These are phyloP conservation scores for Cadophora malorum DNA, from an alignment of 2,329 filamentous ascomycete species.

Conservation along the genomic window DNA sequence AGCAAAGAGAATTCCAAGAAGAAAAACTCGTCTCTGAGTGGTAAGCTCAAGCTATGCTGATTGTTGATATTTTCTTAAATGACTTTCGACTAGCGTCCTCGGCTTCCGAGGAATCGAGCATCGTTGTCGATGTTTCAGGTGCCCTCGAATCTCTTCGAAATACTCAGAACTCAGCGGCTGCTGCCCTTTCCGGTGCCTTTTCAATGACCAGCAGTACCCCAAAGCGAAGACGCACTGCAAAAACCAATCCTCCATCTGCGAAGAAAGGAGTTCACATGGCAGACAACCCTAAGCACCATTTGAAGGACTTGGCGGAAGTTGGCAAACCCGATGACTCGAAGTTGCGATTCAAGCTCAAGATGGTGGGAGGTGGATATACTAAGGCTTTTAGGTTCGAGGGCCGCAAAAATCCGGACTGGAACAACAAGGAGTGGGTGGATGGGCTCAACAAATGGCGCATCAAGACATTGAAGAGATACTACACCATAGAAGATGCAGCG, in stretches of 20 bases:
- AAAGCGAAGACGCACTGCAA: not conserved
- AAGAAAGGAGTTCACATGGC: not conserved
- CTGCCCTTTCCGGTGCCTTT: not conserved
- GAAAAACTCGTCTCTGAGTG: not conserved
- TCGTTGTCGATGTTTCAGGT: not conserved
- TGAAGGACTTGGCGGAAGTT: not conserved
- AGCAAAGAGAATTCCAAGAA: not conserved
- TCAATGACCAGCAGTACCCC: not conserved
- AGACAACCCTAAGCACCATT: not conserved
- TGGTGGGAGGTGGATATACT: not conserved
- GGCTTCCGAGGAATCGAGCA: not conserved
- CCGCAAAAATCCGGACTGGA: conserved; percentile 1
- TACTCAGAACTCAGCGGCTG: not conserved
- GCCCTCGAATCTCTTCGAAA: not conserved
- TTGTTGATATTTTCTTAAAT: not conserved
- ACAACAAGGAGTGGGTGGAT: conserved; percentile 11
- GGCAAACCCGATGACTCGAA: not conserved
- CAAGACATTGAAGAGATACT: not conserved
- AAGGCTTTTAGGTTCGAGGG: not conserved
- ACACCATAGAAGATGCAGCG: not conserved
- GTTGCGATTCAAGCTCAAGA: conserved; percentile 2
- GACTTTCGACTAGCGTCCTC: not conserved
- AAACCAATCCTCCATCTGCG: not conserved
- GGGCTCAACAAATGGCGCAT: not conserved
- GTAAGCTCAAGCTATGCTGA: not conserved